A percentile compares a stretch with the other conserved stretches of the same genome.
Conservation (phyloP, 2,329 filamentous ascomycete species). For the Nakataea oryzae region DNA sequence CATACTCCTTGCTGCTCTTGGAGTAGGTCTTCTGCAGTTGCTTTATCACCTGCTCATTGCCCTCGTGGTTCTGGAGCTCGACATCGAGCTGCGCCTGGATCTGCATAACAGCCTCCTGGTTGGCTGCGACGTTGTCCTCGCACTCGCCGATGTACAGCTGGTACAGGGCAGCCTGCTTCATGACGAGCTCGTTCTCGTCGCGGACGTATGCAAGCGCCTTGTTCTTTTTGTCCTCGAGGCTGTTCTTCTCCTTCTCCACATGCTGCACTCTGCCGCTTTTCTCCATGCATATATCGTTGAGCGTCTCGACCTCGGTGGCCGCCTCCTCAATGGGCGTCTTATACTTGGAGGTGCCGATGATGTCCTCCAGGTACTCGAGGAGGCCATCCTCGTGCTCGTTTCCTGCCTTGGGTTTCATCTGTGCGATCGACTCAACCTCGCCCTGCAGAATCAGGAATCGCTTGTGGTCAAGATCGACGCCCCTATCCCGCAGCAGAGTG, state of each 20-base stretch:
- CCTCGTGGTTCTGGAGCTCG: conserved; percentile 86
- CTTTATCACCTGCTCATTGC: conserved; percentile 83
- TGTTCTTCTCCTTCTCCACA: conserved; percentile 92
- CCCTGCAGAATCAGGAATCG: conserved; percentile 95
- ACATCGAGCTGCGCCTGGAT: conserved; percentile 78
- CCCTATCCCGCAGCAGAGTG: conserved; percentile 72
- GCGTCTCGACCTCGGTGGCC: conserved; percentile 75
- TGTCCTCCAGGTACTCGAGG: conserved; percentile 94
- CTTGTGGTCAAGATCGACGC: conserved; percentile 95
- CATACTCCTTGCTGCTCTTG: conserved; percentile 72
- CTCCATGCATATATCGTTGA: conserved; percentile 91
- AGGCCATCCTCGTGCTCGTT: conserved; percentile 95
- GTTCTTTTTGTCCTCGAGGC: conserved; percentile 92
- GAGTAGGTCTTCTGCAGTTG: conserved; percentile 77
- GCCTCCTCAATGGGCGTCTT: conserved; percentile 95
- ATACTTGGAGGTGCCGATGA: conserved; percentile 97
- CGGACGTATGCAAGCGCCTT: conserved; percentile 80
- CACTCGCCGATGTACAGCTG: conserved; percentile 87
- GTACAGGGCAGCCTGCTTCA: conserved; percentile 86
- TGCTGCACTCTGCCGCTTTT: conserved; percentile 94
- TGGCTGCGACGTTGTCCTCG: conserved; percentile 78
- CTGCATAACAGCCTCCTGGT: conserved; percentile 81
- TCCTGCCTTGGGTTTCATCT: conserved; percentile 95
- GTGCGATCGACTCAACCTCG: conserved; percentile 95
- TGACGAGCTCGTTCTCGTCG: conserved; percentile 84